Conservation (phyloP, 345 rosid genomes). For the Raphanus sativus region DNA sequence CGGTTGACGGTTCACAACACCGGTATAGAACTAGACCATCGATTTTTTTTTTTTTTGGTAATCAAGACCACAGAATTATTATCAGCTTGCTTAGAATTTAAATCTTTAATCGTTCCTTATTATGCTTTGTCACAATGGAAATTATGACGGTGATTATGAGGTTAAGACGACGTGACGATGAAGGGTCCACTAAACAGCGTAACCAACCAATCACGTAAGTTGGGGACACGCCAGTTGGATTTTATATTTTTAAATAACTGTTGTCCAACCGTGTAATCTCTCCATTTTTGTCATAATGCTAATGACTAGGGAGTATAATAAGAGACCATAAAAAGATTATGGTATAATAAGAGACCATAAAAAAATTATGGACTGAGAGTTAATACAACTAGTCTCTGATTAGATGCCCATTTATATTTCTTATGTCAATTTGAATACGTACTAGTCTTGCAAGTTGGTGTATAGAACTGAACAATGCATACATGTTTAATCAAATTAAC, state of each 20-base stretch:
- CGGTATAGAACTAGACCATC: neutral
- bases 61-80: neutral
- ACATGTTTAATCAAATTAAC: neutral
- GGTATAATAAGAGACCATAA: too few relatives aligned
- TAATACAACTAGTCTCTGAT: neutral
- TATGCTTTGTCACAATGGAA: neutral
- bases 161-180: neutral
- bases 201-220: conserved; percentile 12
- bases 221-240: conserved; percentile 20
- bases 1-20: neutral
- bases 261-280: neutral
- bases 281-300: neutral
- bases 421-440: neutral
- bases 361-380: neutral
- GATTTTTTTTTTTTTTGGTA: too few relatives aligned
- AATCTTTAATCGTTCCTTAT: neutral
- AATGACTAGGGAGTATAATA: conserved; percentile 2
- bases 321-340: too few relatives aligned
- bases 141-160: neutral
- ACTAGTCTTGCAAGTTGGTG: neutral
- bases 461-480: neutral
- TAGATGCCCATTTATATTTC: neutral
- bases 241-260: neutral
- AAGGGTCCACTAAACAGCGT: conserved; percentile 5
- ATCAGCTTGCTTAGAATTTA: neutral